Percentiles rank a stretch among this genome's conserved stretches.
phyloP scores from a whole-genome alignment of 192 early-diverging fungal species.

The Linnemannia zychae region DNA sequence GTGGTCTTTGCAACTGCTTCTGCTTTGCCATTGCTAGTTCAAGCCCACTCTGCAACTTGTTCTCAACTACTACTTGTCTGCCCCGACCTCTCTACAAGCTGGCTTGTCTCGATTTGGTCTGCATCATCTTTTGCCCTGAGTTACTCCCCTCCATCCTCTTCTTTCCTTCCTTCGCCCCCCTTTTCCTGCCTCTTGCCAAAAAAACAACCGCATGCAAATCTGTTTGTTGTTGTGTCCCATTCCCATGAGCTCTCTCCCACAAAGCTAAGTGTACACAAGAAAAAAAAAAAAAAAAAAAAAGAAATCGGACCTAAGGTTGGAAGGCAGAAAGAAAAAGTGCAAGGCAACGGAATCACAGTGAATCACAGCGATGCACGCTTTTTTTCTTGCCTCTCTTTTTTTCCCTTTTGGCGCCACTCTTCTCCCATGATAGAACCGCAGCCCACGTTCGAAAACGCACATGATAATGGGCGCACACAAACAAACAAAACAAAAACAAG shows the following conservation, averaged over 20 bases:
- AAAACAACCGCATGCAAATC: slow-evolving; percentile 2
- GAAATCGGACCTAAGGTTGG: not conserved
- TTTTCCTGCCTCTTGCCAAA: not conserved
- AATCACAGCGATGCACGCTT: too few relatives aligned
- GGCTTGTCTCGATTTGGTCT: not conserved
- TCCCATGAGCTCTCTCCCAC: slow-evolving; percentile 6
- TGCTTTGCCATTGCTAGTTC: not conserved
- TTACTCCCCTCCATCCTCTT: not conserved
- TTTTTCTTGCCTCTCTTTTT: too few relatives aligned
- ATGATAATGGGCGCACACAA: too few relatives aligned
- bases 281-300: too few relatives aligned
- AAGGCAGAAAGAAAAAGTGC: not conserved
- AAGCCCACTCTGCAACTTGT: not conserved
- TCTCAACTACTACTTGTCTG: not conserved
- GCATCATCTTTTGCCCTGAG: not conserved
- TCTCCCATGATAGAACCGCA: too few relatives aligned
- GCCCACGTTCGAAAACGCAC: too few relatives aligned
- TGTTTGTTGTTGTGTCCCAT: not conserved
- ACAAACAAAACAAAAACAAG: too few relatives aligned
- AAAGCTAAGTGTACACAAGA: not conserved
- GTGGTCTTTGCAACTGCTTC: not conserved
- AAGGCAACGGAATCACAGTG: not conserved
- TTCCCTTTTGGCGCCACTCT: too few relatives aligned
- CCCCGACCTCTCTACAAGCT: not conserved
- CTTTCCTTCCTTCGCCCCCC: not conserved